Evolutionary conservation across 1,139 yeast genomes (phyloP).

Genomic region (Yamadazyma friedrichii): DNA sequence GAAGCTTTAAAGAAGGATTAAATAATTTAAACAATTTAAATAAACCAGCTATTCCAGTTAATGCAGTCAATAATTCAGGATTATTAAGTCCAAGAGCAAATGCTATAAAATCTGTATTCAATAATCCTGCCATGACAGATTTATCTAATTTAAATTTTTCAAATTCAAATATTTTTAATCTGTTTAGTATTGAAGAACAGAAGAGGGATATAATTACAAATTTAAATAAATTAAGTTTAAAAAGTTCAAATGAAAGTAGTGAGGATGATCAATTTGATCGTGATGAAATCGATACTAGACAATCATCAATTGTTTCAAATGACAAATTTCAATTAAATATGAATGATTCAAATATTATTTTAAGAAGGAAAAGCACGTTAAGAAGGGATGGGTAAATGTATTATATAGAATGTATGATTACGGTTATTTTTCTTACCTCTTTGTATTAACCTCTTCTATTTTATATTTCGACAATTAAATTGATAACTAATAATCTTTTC

Average conservation of each 20-base stretch:
- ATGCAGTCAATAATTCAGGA: background rate
- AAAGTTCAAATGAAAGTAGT: slow-evolving; percentile 18
- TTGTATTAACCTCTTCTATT: slow-evolving; percentile 4
- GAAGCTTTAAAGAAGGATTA: slow-evolving; percentile 2
- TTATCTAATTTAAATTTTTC: slow-evolving; percentile 15
- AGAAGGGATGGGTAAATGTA: slow-evolving; percentile 1
- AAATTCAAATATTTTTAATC: slow-evolving; percentile 38
- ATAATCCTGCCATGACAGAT: slow-evolving; percentile 42
- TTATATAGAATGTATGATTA: no score
- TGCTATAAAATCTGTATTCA: slow-evolving; percentile 47
- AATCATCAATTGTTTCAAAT: slow-evolving; percentile 41
- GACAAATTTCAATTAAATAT: slow-evolving; percentile 44
- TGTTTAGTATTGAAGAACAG: slow-evolving; percentile 29
- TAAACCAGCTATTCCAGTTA: slow-evolving; percentile 9
- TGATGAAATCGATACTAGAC: slow-evolving; percentile 32
- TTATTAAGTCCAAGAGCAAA: slow-evolving; percentile 36
- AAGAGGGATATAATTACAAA: slow-evolving; percentile 19
- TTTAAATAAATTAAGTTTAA: slow-evolving; percentile 15
- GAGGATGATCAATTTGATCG: slow-evolving; percentile 19
- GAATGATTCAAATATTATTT: slow-evolving; percentile 41
- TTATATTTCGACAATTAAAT: background rate
- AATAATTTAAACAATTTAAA: background rate
- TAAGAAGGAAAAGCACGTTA: slow-evolving; percentile 33
- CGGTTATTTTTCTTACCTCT: no score
- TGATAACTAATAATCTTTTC: no score